Base-by-base conservation (phyloP, 345 rosid genomes). In the Populus simonii region DNA sequence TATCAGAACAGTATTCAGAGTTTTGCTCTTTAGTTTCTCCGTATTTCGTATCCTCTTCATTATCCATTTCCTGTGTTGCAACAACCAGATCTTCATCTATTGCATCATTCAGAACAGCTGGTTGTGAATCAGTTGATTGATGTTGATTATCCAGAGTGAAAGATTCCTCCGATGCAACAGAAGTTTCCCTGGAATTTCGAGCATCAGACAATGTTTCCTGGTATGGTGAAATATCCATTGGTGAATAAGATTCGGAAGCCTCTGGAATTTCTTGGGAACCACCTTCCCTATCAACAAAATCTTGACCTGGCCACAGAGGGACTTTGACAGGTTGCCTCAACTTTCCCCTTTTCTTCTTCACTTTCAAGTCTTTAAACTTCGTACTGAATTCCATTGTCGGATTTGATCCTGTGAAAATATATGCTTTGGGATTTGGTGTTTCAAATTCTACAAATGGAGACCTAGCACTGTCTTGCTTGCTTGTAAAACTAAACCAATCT, bases 161-260 rank as follows among this genome's bases (percentile, higher is more conserved):
- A 83, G 89, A 81, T 78, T 84, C 92, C 81, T 89, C 91, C 33
- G 99, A 89, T 67, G 85, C 84, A 72, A 86, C 85, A 76, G 97
- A 87, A 72, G 83, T 78, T 85, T 88, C 93, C 82, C 87, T 84
- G 51, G 86, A 84, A 68, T 75, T 71, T 53, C 70, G 77, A 74
- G 84, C 59, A 68, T 84, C 88, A 67, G 86, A 76, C 62, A 83
- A 38, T 57, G 84, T 74, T 80, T 87, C 92, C 80, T 67, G 91
- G 76, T 89, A 92, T 1, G 97, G 91, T 35, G 99, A 94, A 68
- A 84, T 73, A 85, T 96, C 98, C 99, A 94, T 91, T 8, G 93
- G 97, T 53, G 95, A 91, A 87, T 79, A 90, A 49, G 96, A 79
- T 55, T 88, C 97, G 27, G 85, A 74, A 83, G 81, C 86, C 81